Evolutionary conservation across 768 basidiomycete species (phyloP), one percentile per base, ranked within the genome.

Genomic region (Suillus luteus): DNA sequence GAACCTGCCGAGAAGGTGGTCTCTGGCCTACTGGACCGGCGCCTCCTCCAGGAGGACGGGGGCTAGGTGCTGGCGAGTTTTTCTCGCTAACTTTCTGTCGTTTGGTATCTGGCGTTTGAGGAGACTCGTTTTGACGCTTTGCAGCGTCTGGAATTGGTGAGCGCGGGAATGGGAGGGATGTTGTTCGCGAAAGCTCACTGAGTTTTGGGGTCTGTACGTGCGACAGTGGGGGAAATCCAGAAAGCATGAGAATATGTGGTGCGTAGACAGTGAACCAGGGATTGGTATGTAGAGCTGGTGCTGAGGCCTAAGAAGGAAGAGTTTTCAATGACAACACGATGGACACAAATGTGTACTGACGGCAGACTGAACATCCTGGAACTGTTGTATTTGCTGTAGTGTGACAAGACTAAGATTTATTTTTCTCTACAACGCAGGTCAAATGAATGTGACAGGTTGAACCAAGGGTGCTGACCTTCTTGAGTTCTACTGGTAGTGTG

Each of bases 201-300:
- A 64, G 65, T 67, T 72, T 74, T 69, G 64, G 72, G 38, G 77
- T 67, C 40, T 58, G 57, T 10, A 58, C 38, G 12, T 41, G 38
- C 17, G 57, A 19, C 10, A 41, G 10, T 0, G 66, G n/a, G 33
- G 86, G 73, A 62, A 84, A 83, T 7, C 86, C 82, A 41, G 81
- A 75, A 0, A 90, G 73, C 6, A 81, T 75, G 14, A 89, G 64
- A 5, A 71, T 66, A 70, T 88, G 84, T 0, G 77, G 73, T 1
- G 81, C 60, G 12, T 78, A 79, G 11, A 86, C 80, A 22, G 75
- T 65, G 70, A 89, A 91, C 86, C 87, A 91, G 4, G 86, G 84
- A 1, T 17, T 41, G 5, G 73, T 70, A 51, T 84, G 81, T 7
- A 70, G 65, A 11, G 71, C 62, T 4, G 76, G 68, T 40, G 76